Base-by-base conservation (phyloP, 164 flowering plant genomes). In the Vitis vinifera region DNA sequence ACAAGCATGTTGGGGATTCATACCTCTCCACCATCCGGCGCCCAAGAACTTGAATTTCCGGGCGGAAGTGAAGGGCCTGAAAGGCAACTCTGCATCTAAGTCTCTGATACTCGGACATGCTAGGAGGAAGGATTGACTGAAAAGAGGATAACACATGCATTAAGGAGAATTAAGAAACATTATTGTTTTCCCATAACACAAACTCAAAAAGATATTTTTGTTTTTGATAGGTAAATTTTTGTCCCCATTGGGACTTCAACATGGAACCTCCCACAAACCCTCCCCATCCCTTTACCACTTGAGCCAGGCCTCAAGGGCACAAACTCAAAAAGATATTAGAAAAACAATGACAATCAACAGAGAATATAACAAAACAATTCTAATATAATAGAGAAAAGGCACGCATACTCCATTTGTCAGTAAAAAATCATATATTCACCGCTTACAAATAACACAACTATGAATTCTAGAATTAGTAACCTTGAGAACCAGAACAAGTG, bases 31-130 rank as follows among this genome's bases (percentile, higher is more conserved):
- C 89, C 83, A 95, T 89, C 55, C 64, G 81, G 19, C 68, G 81
- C 14, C 97, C 99, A 81, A 91, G 87, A 16, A 82, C 73, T 77
- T 80, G 82, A 82, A 95, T 87, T 84, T 89, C 95, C 49, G 84
- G 77, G 27, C 98, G 93, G 71, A 95, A 93, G 31, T 84, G 90
- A 65, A 95, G 97, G 8, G 97, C 97, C 76, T 95, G 94, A 77
- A 93, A 95, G 66, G 97, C 94, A 63, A 95, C 99, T 73, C 99
- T 85, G 83, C 99, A 95, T 80, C 99, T 86, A 23, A 95, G 95
- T 78, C 99, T 85, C 71, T 91, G 98, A 78, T 81, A 80, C 72
- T 93, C 99, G 1, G 80, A 78, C 94, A 95, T 79, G 80, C 81
- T 77, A 64, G 93, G 78, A 16, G 97, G 95, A 66, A 95, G 94